These are phyloP conservation scores for Plantago lanceolata DNA, from an alignment of 305 asterid species.

Conservation along the genomic window DNA sequence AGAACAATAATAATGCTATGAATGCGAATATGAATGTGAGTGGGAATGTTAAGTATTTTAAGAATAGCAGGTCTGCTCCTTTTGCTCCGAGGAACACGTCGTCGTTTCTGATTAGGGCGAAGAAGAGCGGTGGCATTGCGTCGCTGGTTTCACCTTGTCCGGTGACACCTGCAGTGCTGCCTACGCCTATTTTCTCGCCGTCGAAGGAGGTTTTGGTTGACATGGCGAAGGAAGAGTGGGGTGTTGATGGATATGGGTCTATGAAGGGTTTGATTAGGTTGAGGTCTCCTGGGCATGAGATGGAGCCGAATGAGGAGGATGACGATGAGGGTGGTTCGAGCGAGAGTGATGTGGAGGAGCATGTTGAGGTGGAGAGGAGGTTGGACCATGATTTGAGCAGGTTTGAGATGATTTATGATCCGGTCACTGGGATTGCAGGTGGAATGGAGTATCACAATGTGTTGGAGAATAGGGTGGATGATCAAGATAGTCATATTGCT, in stretches of 20 bases:
- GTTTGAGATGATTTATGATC: constrained; percentile 80
- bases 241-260: constrained; percentile 61
- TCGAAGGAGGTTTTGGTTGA: constrained; percentile 55
- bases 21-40: constrained; percentile 12
- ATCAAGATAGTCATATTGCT: constrained; percentile 73
- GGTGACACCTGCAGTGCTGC: constrained; percentile 51
- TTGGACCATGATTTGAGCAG: constrained; percentile 82
- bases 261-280: constrained; percentile 66
- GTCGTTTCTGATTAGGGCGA: constrained; percentile 61
- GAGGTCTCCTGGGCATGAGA: constrained; percentile 65
- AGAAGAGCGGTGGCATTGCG: constrained; percentile 78
- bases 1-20: constrained; percentile 27
- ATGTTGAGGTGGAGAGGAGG: constrained; percentile 84
- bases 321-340: constrained; percentile 74
- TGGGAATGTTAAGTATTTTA: constrained; percentile 29
- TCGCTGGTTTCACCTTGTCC: constrained; percentile 74
- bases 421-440: constrained; percentile 36
- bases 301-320: constrained; percentile 51
- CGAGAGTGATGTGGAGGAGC: constrained; percentile 90
- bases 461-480: constrained; percentile 80
- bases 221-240: constrained; percentile 68
- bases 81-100: constrained; percentile 69
- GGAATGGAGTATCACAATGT: constrained; percentile 49
- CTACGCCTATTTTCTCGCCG: constrained; percentile 53
- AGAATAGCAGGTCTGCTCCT: constrained; percentile 44